Conservation (phyloP, 1,284 basidiomycete genomes). For the Vanrija sp. region DNA sequence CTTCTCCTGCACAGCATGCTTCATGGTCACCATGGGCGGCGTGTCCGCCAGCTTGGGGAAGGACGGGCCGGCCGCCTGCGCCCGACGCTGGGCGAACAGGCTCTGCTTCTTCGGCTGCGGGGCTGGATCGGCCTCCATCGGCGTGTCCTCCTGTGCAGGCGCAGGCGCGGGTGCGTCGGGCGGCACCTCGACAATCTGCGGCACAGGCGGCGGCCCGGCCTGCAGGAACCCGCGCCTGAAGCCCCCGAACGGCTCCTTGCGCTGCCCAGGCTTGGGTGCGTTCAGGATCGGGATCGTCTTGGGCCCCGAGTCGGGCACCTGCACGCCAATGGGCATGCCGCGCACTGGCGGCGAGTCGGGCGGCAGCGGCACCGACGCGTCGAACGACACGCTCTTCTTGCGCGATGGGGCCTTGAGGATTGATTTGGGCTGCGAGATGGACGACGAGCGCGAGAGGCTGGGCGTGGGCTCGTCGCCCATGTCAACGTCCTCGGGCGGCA, state of each 20-base stretch:
- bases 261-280: slow-evolving; percentile 23
- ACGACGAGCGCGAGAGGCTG: neutral
- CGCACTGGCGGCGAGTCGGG: slow-evolving; percentile 28
- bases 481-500: neutral
- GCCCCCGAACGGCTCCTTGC: slow-evolving; percentile 28
- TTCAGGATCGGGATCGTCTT: slow-evolving; percentile 33
- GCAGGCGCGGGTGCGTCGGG: slow-evolving; percentile 1
- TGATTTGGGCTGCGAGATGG: slow-evolving; percentile 21
- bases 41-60: slow-evolving; percentile 23
- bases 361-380: slow-evolving; percentile 34
- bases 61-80: neutral
- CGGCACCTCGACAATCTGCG: neutral
- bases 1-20: slow-evolving; percentile 30
- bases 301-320: slow-evolving; percentile 9
- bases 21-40: slow-evolving; percentile 29
- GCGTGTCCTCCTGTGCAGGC: slow-evolving; percentile 1
- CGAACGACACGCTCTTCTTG: slow-evolving; percentile 45
- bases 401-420: slow-evolving; percentile 37
- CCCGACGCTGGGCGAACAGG: slow-evolving; percentile 30
- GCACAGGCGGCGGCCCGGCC: slow-evolving; percentile 1
- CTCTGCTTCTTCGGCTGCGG: slow-evolving; percentile 28
- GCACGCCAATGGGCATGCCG: neutral
- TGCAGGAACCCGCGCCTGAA: slow-evolving; percentile 38
- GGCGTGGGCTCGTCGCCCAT: neutral
- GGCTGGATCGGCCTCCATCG: neutral